Base-by-base conservation (phyloP, 2,329 filamentous ascomycete genomes). In the Drechslera avenae region DNA sequence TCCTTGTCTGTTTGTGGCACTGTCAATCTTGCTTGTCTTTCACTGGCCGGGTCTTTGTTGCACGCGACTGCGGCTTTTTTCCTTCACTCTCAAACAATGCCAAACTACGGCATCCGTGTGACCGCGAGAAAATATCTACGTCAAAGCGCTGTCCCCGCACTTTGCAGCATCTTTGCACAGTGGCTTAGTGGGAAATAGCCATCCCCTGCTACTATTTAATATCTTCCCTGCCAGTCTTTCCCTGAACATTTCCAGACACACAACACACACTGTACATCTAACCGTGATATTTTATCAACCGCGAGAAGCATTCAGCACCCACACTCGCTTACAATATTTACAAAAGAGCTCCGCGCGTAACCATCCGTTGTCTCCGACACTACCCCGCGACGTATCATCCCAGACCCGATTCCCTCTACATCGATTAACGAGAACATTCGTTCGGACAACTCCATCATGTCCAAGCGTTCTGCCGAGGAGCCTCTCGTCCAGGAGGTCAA, bases 1-100 rank as follows among this genome's bases (percentile, higher is more conserved):
- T 35, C 56, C 48, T 60, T 56, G 54, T 56, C 19, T 5, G 19
- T 19, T 47, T 50, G 37, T 50, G 19, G 28, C 18, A 46, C 41
- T 50, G 35, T 50, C 23, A 17, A 31, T 34, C 19, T 39, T 12
- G 23, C 42, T 46, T 44, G 41, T 30, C 42, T 47, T 31, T n/a
- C 9, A 21, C 7, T 34, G 32, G 39, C 40, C 26, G 30, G 30
- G 21, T 42, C 53, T 50, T 50, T 50, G 40, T 49, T 30, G 18
- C 16, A 13, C 21, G n/a, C 18, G 14, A 16, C 23, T 28, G 23
- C 26, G 13, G 14, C 16, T 10, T 19, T 32, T 40, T 36, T n/a
- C n/a, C n/a, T n/a, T 28, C 36, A 30, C 28, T 21, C 17, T 44
- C 41, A 50, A 50, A 55, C 28, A 16, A 33, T 9, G 28, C 19